phyloP scores from a whole-genome alignment of 306 rosid species.

The Echinosophora koreensis region DNA sequence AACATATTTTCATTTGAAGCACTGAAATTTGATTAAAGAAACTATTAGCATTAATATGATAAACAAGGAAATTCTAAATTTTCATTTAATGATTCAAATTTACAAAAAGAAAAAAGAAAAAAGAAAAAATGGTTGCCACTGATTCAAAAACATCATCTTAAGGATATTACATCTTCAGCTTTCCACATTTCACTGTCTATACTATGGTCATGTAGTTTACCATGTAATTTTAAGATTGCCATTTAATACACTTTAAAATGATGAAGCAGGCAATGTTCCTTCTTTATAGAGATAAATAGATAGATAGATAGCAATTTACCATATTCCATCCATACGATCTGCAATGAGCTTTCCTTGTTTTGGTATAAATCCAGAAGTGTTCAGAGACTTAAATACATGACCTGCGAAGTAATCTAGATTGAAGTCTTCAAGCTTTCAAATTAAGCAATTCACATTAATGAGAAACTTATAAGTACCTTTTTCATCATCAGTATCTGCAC shows the following conservation, averaged over 20 bases:
- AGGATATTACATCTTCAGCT: slow-evolving; percentile 27
- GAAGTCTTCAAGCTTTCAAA: slow-evolving; percentile 32
- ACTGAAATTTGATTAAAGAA: neutral
- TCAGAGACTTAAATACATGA: slow-evolving; percentile 88
- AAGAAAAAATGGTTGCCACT: neutral
- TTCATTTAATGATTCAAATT: neutral
- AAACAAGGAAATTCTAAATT: slow-evolving; percentile 2
- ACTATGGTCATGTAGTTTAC: slow-evolving; percentile 14
- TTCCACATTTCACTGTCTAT: slow-evolving; percentile 1
- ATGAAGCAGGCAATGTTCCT: neutral
- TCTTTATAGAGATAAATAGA: slow-evolving; percentile 18
- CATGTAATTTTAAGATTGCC: neutral
- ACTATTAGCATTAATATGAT: slow-evolving; percentile 13
- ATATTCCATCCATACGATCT: slow-evolving; percentile 94
- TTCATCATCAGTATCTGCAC: slow-evolving; percentile 71
- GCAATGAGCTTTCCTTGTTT: slow-evolving; percentile 89
- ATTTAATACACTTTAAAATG: slow-evolving; percentile 19
- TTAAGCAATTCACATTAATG: slow-evolving; percentile 24
- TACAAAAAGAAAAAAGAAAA: neutral
- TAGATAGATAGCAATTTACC: slow-evolving; percentile 60
- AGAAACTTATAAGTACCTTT: slow-evolving; percentile 68
- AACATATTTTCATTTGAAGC: slow-evolving; percentile 17
- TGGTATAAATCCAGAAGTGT: slow-evolving; percentile 90
- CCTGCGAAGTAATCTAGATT: slow-evolving; percentile 61
- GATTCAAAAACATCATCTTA: slow-evolving; percentile 17